Conservation (phyloP, 306 rosid species). For the Begonia masoniana region DNA sequence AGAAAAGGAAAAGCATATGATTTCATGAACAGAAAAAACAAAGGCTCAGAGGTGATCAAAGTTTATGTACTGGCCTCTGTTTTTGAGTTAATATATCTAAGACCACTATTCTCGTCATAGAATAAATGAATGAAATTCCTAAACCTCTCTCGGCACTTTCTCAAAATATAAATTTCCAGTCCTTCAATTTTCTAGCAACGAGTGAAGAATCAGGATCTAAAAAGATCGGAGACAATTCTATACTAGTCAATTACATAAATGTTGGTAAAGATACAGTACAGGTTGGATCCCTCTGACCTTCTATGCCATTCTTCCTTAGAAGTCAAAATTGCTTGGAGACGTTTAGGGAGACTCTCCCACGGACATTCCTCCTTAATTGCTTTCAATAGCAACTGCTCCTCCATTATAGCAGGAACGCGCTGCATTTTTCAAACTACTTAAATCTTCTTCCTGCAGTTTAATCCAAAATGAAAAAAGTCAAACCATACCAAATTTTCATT, state of each 20-base stretch:
- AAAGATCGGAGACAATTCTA: neutral
- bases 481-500: neutral
- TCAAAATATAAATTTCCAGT: no score
- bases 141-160: no score
- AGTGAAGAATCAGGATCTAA: neutral
- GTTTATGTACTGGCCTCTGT: neutral
- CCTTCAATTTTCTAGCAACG: no score
- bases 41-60: neutral
- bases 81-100: no score
- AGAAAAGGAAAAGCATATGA: neutral
- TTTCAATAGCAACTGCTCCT: slow-evolving; percentile 56
- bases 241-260: neutral
- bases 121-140: no score
- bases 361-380: slow-evolving; percentile 71
- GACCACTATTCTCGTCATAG: no score
- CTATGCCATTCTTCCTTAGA: slow-evolving; percentile 84
- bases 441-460: slow-evolving; percentile 13
- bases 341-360: slow-evolving; percentile 76
- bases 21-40: neutral
- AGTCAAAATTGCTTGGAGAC: slow-evolving; percentile 57
- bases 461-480: neutral
- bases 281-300: slow-evolving; percentile 27
- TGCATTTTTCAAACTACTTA: slow-evolving; percentile 41
- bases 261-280: neutral
- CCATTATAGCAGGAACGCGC: slow-evolving; percentile 42